These are phyloP conservation scores for Nicotiana noctiflora DNA, from an alignment of 257 asterid species.

Conservation along the genomic window DNA sequence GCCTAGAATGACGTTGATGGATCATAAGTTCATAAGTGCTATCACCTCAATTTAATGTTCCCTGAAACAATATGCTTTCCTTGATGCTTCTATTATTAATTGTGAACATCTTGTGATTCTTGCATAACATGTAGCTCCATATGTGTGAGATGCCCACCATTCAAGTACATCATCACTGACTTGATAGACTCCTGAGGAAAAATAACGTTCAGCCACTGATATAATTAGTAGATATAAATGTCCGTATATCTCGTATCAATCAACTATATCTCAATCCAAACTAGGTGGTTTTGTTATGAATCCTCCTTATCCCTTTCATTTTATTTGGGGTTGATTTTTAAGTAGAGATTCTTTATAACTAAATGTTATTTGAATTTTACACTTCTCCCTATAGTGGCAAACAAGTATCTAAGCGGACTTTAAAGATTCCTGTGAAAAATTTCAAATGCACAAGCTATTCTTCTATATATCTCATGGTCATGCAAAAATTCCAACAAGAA, in stretches of 20 bases:
- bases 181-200: not conserved
- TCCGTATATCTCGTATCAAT: not conserved
- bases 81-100: not conserved
- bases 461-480: not conserved
- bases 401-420: not conserved
- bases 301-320: not conserved
- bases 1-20: not conserved
- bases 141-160: not conserved
- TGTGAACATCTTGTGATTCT: not conserved
- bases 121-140: not conserved
- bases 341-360: not conserved
- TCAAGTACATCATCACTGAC: not conserved
- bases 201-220: not conserved
- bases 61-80: not conserved
- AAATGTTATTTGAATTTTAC: not conserved
- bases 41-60: not conserved
- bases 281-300: not conserved
- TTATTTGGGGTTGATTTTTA: not conserved
- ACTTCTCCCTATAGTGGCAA: not conserved
- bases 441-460: not conserved
- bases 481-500: not conserved
- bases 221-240: not conserved
- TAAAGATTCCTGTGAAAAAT: not conserved
- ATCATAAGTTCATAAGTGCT: not conserved
- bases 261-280: not conserved